phyloP scores from a whole-genome alignment of 2,329 filamentous ascomycete species.

The Stagonosporopsis chrysanthemi region DNA sequence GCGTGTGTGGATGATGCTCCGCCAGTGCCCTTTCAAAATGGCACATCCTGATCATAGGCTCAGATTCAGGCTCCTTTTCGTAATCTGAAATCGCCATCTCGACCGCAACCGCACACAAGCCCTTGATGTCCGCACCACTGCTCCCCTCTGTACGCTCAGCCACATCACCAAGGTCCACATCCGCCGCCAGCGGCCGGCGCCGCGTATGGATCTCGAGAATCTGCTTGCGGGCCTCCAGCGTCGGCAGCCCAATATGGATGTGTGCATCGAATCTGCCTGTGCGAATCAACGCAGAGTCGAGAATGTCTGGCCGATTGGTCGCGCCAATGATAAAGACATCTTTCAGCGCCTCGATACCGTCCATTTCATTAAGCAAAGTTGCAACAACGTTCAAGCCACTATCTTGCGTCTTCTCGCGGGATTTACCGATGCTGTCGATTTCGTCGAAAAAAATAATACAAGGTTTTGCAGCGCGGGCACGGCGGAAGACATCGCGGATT shows the following conservation, averaged over 20 bases:
- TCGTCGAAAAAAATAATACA: conserved; percentile 98
- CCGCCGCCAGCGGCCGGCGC: conserved; percentile 65
- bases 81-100: conserved; percentile 47
- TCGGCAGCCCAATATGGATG: conserved; percentile 85
- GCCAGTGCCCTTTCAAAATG: conserved; percentile 57
- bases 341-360: conserved; percentile 85
- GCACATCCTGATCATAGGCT: conserved; percentile 51
- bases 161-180: conserved; percentile 71
- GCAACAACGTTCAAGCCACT: conserved; percentile 83
- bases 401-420: conserved; percentile 58
- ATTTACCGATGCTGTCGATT: conserved; percentile 82
- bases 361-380: conserved; percentile 92
- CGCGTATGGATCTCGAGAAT: conserved; percentile 75
- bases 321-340: conserved; percentile 89
- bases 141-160: conserved; percentile 75
- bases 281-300: conserved; percentile 85
- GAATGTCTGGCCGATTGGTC: conserved; percentile 85
- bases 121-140: conserved; percentile 83
- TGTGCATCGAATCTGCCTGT: conserved; percentile 85
- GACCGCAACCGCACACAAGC: conserved; percentile 57
- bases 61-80: conserved; percentile 27
- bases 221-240: conserved; percentile 73
- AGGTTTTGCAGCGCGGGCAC: conserved; percentile 83
- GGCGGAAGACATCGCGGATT: conserved; percentile 83
- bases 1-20: conserved; percentile 53